Evolutionary conservation across 352 stramenopile genomes (phyloP).

Genomic region (Pythium apleroticum): DNA sequence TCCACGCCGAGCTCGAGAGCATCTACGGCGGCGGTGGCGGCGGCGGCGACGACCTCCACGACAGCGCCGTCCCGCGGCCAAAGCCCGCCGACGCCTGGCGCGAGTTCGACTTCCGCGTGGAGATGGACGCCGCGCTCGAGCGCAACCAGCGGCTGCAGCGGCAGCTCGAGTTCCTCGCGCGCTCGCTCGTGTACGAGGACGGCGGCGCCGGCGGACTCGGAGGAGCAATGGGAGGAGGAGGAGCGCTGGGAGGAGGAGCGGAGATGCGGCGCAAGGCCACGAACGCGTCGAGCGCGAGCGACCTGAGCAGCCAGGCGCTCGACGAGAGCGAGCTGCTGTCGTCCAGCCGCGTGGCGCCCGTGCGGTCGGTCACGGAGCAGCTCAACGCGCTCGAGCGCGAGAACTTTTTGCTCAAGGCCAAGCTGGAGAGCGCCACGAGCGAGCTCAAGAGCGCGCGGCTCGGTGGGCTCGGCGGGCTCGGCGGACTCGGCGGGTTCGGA

Average conservation of each 20-base stretch:
- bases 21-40: constrained; percentile 25
- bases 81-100: constrained; percentile 26
- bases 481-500: not conserved
- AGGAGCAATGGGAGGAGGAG: not conserved
- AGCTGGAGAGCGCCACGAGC: constrained; percentile 42
- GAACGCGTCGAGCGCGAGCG: constrained; percentile 44
- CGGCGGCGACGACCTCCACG: constrained; percentile 7
- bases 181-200: constrained; percentile 50
- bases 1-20: constrained; percentile 47
- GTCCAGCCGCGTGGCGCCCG: constrained; percentile 34
- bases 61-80: constrained; percentile 17
- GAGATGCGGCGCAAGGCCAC: constrained; percentile 40
- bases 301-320: constrained; percentile 10
- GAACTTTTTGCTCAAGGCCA: constrained; percentile 66
- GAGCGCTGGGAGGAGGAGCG: not conserved
- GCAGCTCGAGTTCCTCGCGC: constrained; percentile 61
- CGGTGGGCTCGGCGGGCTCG: not conserved
- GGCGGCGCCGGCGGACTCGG: not conserved
- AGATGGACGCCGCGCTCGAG: constrained; percentile 57
- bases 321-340: constrained; percentile 20
- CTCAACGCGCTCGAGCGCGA: constrained; percentile 72
- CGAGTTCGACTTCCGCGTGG: constrained; percentile 50
- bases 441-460: constrained; percentile 37
- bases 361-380: constrained; percentile 71
- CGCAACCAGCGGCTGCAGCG: constrained; percentile 65